A percentile compares a stretch with the other conserved stretches of the same genome.
Conservation (phyloP, 2,329 filamentous ascomycete genomes). For the Pseudocercospora fijiensis region DNA sequence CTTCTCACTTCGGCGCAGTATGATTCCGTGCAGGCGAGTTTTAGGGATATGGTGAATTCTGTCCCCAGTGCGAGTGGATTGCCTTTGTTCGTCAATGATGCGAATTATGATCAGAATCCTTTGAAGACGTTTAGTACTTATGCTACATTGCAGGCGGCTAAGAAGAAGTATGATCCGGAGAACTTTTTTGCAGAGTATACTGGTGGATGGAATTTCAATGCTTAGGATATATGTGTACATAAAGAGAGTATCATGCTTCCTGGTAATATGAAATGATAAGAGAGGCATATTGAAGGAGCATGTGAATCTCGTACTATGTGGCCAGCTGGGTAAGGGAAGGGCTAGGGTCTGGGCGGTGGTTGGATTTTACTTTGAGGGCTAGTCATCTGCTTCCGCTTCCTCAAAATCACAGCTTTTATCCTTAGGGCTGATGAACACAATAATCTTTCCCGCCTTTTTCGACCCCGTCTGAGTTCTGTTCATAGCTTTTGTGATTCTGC, state of each 20-base stretch:
- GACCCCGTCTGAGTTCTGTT: neutral
- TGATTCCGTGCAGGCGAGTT: slow-evolving; percentile 12
- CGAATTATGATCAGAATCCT: slow-evolving; percentile 9
- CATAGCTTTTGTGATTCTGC: neutral
- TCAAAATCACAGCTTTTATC: neutral
- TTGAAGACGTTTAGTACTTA: slow-evolving; percentile 14
- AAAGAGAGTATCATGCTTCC: no score
- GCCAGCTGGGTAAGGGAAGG: no score
- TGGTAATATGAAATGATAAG: no score
- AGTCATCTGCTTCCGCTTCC: neutral
- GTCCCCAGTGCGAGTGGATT: neutral
- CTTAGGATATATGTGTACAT: no score
- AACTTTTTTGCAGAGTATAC: slow-evolving; percentile 12
- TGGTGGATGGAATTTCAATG: slow-evolving; percentile 11
- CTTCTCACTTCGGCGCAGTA: slow-evolving; percentile 3
- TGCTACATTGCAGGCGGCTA: slow-evolving; percentile 4
- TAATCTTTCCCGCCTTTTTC: neutral
- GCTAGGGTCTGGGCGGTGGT: neutral
- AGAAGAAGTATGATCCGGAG: slow-evolving; percentile 15
- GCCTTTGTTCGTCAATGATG: slow-evolving; percentile 13
- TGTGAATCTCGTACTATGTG: no score
- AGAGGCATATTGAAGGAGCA: no score
- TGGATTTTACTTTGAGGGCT: neutral
- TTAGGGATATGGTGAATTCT: slow-evolving; percentile 12
- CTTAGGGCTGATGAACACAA: neutral